A percentile compares a stretch with the other conserved stretches of the same genome.
These are phyloP conservation scores for Adansonia digitata DNA, from an alignment of 345 rosid species.

Conservation along the genomic window DNA sequence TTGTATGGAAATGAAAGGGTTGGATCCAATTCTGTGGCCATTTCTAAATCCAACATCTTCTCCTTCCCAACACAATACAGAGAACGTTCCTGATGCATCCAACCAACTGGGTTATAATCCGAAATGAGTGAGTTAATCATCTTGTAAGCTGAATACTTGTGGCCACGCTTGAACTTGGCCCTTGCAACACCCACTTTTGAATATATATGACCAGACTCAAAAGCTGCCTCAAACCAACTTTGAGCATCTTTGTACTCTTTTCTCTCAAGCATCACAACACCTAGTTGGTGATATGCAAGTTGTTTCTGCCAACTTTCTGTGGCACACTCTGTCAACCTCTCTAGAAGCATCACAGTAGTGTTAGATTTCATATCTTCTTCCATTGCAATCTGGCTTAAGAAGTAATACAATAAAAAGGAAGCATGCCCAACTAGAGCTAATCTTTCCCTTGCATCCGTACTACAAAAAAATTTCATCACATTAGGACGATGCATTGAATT, in stretches of 20 bases:
- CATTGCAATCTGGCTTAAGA: slow-evolving; percentile 74
- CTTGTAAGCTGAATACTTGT: slow-evolving; percentile 84
- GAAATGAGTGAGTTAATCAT: slow-evolving; percentile 61
- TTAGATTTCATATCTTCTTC: slow-evolving; percentile 86
- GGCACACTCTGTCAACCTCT: slow-evolving; percentile 70
- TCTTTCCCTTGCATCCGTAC: slow-evolving; percentile 55
- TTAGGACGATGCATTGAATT: slow-evolving; percentile 56
- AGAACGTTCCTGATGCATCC: slow-evolving; percentile 94
- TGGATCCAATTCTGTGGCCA: slow-evolving; percentile 78
- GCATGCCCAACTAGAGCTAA: slow-evolving; percentile 67
- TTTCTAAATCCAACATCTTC: slow-evolving; percentile 58
- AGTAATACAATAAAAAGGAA: slow-evolving; percentile 66
- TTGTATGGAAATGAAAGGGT: slow-evolving; percentile 86
- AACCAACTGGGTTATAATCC: slow-evolving; percentile 58
- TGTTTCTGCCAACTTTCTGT: slow-evolving; percentile 73
- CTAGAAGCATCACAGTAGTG: slow-evolving; percentile 82
- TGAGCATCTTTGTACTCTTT: slow-evolving; percentile 87
- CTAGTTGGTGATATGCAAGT: slow-evolving; percentile 74
- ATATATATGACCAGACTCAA: slow-evolving; percentile 64
- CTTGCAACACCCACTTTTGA: slow-evolving; percentile 79
- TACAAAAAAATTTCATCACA: slow-evolving; percentile 62
- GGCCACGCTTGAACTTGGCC: slow-evolving; percentile 81
- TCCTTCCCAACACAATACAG: slow-evolving; percentile 74
- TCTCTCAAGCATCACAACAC: slow-evolving; percentile 88
- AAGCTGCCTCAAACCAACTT: slow-evolving; percentile 70